Conservation (phyloP, 2,329 filamentous ascomycete species). For the Aureobasidium leucospermi region DNA sequence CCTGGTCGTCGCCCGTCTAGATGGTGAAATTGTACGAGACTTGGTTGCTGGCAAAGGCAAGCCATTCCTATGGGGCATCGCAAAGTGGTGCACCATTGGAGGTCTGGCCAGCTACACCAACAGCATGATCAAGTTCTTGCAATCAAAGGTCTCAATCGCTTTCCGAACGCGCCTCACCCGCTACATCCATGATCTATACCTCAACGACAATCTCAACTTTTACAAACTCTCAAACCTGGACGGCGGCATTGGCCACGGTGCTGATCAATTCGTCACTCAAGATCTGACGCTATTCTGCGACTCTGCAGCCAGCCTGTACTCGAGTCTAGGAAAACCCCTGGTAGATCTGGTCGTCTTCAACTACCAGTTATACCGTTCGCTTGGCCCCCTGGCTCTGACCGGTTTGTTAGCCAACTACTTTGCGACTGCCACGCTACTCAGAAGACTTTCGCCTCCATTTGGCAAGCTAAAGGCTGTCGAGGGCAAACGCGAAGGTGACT, state of each 20-base stretch:
- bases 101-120: constrained; percentile 95
- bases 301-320: constrained; percentile 85
- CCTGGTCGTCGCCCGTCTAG: constrained; percentile 81
- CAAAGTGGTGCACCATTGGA: constrained; percentile 93
- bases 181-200: constrained; percentile 94
- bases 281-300: constrained; percentile 94
- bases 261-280: constrained; percentile 96
- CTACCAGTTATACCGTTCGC: constrained; percentile 87
- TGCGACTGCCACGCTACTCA: constrained; percentile 81
- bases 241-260: constrained; percentile 82
- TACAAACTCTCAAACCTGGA: constrained; percentile 93
- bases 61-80: constrained; percentile 77
- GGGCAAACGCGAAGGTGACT: constrained; percentile 90
- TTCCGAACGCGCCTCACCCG: constrained; percentile 90
- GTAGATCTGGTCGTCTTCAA: constrained; percentile 98
- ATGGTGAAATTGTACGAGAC: constrained; percentile 93
- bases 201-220: constrained; percentile 91
- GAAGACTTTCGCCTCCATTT: constrained; percentile 86
- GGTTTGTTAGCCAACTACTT: constrained; percentile 91
- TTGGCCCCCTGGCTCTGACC: constrained; percentile 79
- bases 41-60: constrained; percentile 91
- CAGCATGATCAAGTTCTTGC: constrained; percentile 97
- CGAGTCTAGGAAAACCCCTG: constrained; percentile 91
- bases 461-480: constrained; percentile 95
- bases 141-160: constrained; percentile 96